Base-by-base conservation (phyloP, 129 eudicot species). In the Calendula officinalis region DNA sequence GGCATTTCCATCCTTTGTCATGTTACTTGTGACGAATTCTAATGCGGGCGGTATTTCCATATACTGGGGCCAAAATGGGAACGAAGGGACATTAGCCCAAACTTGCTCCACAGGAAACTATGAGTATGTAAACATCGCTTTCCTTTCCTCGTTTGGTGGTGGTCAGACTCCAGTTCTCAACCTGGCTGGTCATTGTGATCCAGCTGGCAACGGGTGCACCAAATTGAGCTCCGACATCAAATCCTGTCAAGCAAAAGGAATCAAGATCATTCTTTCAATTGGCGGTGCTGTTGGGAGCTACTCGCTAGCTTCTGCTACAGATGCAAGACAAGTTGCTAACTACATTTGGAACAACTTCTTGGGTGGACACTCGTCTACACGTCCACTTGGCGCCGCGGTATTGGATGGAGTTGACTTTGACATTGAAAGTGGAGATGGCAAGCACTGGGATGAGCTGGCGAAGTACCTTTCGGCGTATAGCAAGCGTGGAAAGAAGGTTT, bases 391-490 rank as follows among this genome's bases (percentile, higher is more conserved):
- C 1, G 64, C 57, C 6, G 73, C 74, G 0, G 70, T 79, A 39
- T 39, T 79, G 70, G 84, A 79, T 54, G 80, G 84, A 32, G 63
- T 79, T 11, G 84, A 79, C 56, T 79, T 79, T 64, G 84, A 74
- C 56, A 79, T 79, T 3, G 84, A 79, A 44, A 52, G 53, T 32
- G 80, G 83, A 46, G 40, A 78, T 8, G 55, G 63, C 6, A 39
- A 39, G 37, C 14, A 74, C 50, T 79, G 56, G 64, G 80, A 69
- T 64, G 70, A 56, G 46, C 74, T 79, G 6, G 77, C 80, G 7
- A 68, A 40, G 56, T 54, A 50, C 27, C 60, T 79, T 0, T 41
- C 54, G 3, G 56, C 60, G 3, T 65, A 54, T 40, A 68, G 76
- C 61, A 64, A n/a, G 5, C 45, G 9, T 5, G 66, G 68, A 32